Conservation (phyloP, 2,329 filamentous ascomycete genomes). For the Metarhizium brunneum region DNA sequence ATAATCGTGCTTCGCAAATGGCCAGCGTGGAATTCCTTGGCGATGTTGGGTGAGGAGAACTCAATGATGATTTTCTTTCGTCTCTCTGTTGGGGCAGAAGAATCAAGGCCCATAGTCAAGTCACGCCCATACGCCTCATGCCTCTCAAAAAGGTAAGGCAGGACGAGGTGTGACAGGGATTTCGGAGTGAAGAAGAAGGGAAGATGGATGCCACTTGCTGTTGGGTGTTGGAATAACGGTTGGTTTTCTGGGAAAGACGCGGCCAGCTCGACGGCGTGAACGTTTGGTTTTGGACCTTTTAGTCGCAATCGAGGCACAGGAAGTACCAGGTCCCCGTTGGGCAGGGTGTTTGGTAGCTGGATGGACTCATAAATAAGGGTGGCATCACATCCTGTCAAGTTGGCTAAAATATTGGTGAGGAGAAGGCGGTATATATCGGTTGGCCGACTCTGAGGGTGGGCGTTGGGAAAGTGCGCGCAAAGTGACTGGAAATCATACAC, state of each 20-base stretch:
- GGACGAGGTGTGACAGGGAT: slow-evolving; percentile 44
- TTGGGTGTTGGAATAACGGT: slow-evolving; percentile 41
- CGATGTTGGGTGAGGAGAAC: slow-evolving; percentile 69
- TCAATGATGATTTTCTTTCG: slow-evolving; percentile 47
- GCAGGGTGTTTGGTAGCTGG: slow-evolving; percentile 14
- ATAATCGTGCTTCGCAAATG: slow-evolving; percentile 72
- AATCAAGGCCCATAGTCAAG: slow-evolving; percentile 42
- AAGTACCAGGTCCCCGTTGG: slow-evolving; percentile 21
- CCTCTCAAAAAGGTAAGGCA: slow-evolving; percentile 50
- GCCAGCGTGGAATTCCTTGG: slow-evolving; percentile 66
- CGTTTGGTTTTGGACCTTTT: slow-evolving; percentile 8
- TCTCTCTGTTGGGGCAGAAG: background rate
- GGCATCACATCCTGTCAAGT: too few species aligned
- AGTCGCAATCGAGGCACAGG: slow-evolving; percentile 21
- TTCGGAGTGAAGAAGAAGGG: slow-evolving; percentile 57
- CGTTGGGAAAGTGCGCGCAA: background rate
- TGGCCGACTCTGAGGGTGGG: slow-evolving; percentile 12
- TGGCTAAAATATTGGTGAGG: too few species aligned
- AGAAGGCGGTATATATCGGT: slow-evolving; percentile 20
- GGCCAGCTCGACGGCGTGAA: slow-evolving; percentile 46
- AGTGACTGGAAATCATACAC: background rate
- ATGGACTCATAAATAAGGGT: slow-evolving; percentile 19
- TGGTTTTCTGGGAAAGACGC: background rate
- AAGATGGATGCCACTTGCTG: slow-evolving; percentile 48
- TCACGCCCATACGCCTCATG: slow-evolving; percentile 51